Evolutionary conservation across 2,329 filamentous ascomycete genomes (phyloP), one percentile per base, ranked within the genome.

Genomic region (Diaporthe sp.): DNA sequence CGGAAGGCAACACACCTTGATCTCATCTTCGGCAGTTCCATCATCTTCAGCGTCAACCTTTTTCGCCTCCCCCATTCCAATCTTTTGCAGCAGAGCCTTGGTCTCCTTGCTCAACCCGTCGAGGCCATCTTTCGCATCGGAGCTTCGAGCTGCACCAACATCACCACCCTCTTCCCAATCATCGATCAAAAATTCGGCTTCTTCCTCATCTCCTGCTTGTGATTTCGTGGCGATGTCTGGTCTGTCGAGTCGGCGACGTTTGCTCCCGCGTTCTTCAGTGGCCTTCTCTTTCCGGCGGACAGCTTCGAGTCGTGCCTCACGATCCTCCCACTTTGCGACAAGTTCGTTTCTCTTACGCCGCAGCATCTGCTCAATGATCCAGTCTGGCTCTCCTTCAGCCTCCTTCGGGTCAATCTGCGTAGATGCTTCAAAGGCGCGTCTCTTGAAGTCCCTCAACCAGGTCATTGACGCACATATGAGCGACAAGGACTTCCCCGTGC

Each of bases 381-480:
- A 98, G 2, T 92, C 90, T 0, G 95, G 95, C 79, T 97, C 95
- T 77, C 94, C 93, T 72, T 91, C 84, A 77, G 86, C 86, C 2
- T 83, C 79, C 0, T 83, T 80, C 2, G 82, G 86, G 63, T 82
- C 88, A 73, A 80, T 83, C 73, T 81, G 86, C 73, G 86, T 88
- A 59, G 79, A 88, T 77, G 80, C 88, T 82, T 86, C 93, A 83
- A 86, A 93, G 83, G 75, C 82, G 78, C 79, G 86, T 81, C 83
- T 91, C 81, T 97, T 96, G 83, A 96, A 90, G 73, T 94, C 90
- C 63, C 96, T 92, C n/a, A 98, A 87, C 96, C 96, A 98, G 3
- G 95, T 97, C 79, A 98, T 83, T 8, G 95, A 92, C 53, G 93
- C 94, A 81, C 96, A 98, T 76, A 98, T 97, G 37, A 98, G 87